Base-by-base conservation (phyloP, 352 stramenopile species). In the Phytophthora brassicae region DNA sequence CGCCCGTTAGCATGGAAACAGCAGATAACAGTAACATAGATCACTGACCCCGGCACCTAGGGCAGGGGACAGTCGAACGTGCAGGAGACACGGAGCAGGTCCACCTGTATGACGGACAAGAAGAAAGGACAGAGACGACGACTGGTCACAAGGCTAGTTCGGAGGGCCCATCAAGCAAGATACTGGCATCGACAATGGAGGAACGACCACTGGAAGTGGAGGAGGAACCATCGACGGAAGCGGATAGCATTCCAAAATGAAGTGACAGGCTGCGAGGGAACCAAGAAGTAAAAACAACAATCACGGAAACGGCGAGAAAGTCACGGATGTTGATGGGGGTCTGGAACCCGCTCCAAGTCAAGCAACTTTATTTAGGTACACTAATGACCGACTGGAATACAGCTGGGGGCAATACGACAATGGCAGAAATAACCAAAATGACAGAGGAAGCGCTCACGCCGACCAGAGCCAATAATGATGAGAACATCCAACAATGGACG, bases 311-410 rank as follows among this genome's bases (percentile, higher is more conserved):
- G 3, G 48, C 48, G 29, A 19, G 35, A 9, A 14, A 12, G 13
- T 45, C 48, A 13, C 48, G 46, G 11, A 56, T 56, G 48, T 22
- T 56, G 4, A 35, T 36, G 36, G 48, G 48, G 17, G 29, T 56
- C 3, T 56, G 48, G 48, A 56, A 56, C 12, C 48, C n/a, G n/a
- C 9, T n/a, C 35, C 1, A 2, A 46, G 9, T 35, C 1, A 22
- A 38, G 2, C 44, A 56, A 16, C 33, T 38, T 4, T 16, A 46
- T 17, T 38, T 46, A 6, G 9, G 19, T 8, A 56, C 48, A 2
- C 3, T 56, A 6, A 17, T 56, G 19, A 56, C 33, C 26, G 8
- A 31, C 26, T 31, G 26, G 19, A 28, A 56, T 17, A 36, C 20
- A 35, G 33, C 35, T 3, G 0, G 8, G 4, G 6, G 17, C 5